Evolutionary conservation across 2,329 filamentous ascomycete genomes (phyloP).

Genomic region (Pestalotiopsis fici): DNA sequence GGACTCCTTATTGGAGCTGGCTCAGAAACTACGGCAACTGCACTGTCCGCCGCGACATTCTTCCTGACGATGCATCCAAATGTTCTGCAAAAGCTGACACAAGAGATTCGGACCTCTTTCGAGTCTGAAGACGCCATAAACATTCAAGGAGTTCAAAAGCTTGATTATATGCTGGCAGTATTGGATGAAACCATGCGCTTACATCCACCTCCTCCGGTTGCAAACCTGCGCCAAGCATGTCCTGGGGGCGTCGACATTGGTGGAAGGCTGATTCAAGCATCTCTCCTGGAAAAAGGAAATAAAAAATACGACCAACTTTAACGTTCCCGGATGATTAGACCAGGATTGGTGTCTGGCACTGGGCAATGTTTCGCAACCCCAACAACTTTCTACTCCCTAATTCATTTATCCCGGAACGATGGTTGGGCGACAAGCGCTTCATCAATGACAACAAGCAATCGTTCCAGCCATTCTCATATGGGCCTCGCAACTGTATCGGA

Average conservation of each 20-base stretch:
- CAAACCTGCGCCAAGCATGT: background rate
- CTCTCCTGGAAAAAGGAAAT: too few relatives aligned
- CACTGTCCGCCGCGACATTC: background rate
- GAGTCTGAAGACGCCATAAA: background rate
- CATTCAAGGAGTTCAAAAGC: background rate
- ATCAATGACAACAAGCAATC: slow-evolving; percentile 6
- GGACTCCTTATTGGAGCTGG: slow-evolving; percentile 14
- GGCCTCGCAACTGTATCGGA: slow-evolving; percentile 9
- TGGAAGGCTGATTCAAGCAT: background rate
- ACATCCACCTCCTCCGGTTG: background rate
- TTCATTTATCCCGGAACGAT: background rate
- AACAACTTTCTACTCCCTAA: background rate
- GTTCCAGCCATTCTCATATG: slow-evolving; percentile 14
- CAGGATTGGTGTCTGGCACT: background rate
- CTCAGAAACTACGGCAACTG: background rate
- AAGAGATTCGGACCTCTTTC: background rate
- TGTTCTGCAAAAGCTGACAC: background rate
- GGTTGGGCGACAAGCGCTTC: background rate
- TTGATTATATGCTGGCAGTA: background rate
- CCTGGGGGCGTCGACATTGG: background rate
- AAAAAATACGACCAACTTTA: too few relatives aligned
- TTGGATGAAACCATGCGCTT: background rate
- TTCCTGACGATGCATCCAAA: background rate
- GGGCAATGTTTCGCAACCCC: background rate
- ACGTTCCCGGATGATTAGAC: background rate